Evolutionary conservation across 2,329 filamentous ascomycete genomes (phyloP), one percentile per base, ranked within the genome.

Genomic region (Alternaria burnsii): DNA sequence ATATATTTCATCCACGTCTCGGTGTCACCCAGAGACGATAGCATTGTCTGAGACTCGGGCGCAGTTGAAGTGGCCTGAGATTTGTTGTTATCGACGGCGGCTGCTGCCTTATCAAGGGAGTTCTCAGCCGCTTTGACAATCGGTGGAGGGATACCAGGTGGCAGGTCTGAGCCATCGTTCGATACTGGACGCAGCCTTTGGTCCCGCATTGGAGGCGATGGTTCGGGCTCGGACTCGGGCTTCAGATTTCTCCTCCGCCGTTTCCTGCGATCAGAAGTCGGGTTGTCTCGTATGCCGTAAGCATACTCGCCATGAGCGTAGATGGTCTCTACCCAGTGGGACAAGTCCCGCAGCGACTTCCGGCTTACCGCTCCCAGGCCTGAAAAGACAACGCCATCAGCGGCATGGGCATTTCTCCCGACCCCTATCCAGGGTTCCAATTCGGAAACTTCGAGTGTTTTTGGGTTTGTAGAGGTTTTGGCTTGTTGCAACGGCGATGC

Each of bases 351-450:
- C 46, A 97, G 73, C 0, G 92, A 94, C 18, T 85, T 84, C 55
- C 88, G 85, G 12, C 91, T 90, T 44, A 98, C 77, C 8, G 87
- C 86, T 3, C 93, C 93, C 1, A 90, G 84, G 0, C 94, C 94
- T 7, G 94, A 86, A 71, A 98, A 98, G 34, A 98, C 87, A 8
- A 92, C 88, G 18, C 94, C 94, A 75, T 97, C 94, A 58, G 91
- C 87, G 9, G 90, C 85, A 2, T 85, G 83, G 4, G 91, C 88
- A 61, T 89, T 86, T 54, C 83, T 82, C 8, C 91, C 92, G 11
- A 85, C 85, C 1, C 93, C 93, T 26, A 97, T 82, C 94, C 94
- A 97, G 34, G 81, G 81, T n/a, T 74, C 69, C 42, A 77, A 67
- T 34, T 62, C 74, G n/a, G 61, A 41, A 26, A 46, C 22, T 52